Evolutionary conservation across 2,329 filamentous ascomycete genomes (phyloP).

Genomic region (Fusarium sp.): DNA sequence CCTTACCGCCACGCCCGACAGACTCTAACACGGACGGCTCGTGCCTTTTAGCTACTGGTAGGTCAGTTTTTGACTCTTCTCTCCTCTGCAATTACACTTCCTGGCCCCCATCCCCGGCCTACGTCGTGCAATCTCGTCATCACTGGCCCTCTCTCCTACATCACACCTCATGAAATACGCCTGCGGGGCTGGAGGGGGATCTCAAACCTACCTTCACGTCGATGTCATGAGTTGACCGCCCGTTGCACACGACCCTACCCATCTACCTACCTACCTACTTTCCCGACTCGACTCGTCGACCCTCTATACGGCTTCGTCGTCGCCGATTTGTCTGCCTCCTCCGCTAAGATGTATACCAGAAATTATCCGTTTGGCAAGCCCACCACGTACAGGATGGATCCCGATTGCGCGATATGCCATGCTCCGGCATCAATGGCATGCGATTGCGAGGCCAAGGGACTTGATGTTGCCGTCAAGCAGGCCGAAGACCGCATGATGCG

Average conservation of each 20-base stretch:
- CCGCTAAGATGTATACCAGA: conserved; percentile 62
- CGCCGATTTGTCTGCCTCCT: conserved; percentile 31
- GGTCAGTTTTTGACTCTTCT: conserved; percentile 43
- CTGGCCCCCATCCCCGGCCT: conserved; percentile 32
- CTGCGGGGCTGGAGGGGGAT: conserved; percentile 43
- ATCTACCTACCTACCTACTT: conserved; percentile 10
- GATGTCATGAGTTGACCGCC: conserved; percentile 41
- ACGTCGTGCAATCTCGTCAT: conserved; percentile 32
- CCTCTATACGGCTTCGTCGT: conserved; percentile 15
- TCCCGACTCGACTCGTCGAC: conserved; percentile 22
- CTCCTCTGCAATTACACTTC: conserved; percentile 31
- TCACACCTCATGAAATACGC: conserved; percentile 42
- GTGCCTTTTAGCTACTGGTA: conserved; percentile 37
- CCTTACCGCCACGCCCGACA: conserved; percentile 43
- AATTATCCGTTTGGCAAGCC: conserved; percentile 56
- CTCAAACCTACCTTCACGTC: conserved; percentile 34
- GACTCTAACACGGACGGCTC: conserved; percentile 29
- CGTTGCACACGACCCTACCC: conserved; percentile 37
- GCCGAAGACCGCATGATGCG: conserved; percentile 71
- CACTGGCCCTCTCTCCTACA: conserved; percentile 30
- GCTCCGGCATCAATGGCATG: conserved; percentile 65
- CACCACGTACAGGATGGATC: conserved; percentile 67
- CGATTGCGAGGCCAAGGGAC: conserved; percentile 70
- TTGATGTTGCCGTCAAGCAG: conserved; percentile 68
- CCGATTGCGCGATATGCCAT: conserved; percentile 72